A percentile compares a stretch with the other conserved stretches of the same genome.
phyloP scores from a whole-genome alignment of 768 basidiomycete genomes.

The Phanerodontia chrysosporium region DNA sequence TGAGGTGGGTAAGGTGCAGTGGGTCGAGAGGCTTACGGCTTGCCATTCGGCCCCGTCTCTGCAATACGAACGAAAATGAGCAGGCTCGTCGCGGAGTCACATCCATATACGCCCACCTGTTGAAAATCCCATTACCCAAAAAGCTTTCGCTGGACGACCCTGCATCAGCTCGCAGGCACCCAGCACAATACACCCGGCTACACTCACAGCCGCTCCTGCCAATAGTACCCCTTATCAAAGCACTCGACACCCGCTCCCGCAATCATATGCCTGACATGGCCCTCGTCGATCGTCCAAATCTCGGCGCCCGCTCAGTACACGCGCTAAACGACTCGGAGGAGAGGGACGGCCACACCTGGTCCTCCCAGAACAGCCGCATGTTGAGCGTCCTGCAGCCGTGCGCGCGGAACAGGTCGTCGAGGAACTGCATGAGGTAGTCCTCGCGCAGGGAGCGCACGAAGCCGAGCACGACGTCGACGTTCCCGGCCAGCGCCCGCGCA shows the following conservation, averaged over 20 bases:
- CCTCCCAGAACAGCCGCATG: background rate
- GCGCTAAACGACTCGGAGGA: too few relatives aligned
- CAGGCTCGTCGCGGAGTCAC: too few relatives aligned
- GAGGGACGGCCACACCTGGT: background rate
- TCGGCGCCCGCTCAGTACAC: background rate
- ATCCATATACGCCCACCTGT: background rate
- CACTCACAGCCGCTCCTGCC: background rate
- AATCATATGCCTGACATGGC: background rate
- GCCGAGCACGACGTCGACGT: background rate
- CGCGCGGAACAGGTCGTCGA: background rate
- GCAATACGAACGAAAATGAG: too few relatives aligned
- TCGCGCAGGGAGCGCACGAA: background rate
- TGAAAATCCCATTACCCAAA: background rate
- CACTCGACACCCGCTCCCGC: background rate
- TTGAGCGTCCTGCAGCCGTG: background rate
- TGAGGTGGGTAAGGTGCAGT: background rate
- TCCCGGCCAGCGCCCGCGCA: background rate
- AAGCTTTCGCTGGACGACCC: background rate
- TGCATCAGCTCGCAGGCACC: background rate
- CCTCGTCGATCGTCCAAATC: background rate
- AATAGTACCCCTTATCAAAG: background rate
- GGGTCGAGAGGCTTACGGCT: background rate
- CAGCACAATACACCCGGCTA: background rate
- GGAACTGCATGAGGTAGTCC: background rate
- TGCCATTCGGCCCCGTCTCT: background rate